These are phyloP conservation scores for Fraxinus excelsior DNA, from an alignment of 257 asterid species.

Conservation along the genomic window DNA sequence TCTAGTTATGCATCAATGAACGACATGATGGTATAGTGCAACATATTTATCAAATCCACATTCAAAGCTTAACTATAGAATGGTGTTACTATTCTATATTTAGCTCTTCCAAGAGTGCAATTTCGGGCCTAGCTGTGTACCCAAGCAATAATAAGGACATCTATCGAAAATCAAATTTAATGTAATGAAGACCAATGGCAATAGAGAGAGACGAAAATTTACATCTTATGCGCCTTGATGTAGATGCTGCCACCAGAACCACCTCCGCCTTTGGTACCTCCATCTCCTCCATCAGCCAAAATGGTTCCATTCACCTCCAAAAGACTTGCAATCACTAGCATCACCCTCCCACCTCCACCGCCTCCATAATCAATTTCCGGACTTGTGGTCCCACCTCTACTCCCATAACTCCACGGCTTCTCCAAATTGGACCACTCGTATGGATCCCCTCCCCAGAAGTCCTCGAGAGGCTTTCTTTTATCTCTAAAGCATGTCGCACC, in stretches of 20 bases:
- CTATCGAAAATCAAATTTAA: neutral
- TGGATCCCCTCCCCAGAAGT: constrained; percentile 99
- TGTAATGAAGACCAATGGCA: constrained; percentile 1
- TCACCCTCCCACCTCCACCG: constrained; percentile 94
- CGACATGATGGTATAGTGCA: neutral
- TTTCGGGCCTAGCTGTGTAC: neutral
- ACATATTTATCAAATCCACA: neutral
- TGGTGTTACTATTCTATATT: neutral
- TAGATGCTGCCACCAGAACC: constrained; percentile 98
- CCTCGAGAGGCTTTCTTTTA: constrained; percentile 70
- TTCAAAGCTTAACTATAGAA: constrained; percentile 18
- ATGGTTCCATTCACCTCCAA: constrained; percentile 88
- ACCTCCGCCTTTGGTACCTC: constrained; percentile 88
- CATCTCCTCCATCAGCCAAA: constrained; percentile 94
- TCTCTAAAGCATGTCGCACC: constrained; percentile 87
- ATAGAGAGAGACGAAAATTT: constrained; percentile 33
- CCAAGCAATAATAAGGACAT: neutral
- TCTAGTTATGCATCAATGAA: neutral
- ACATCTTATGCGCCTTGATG: constrained; percentile 83
- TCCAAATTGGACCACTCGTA: constrained; percentile 82
- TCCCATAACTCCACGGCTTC: constrained; percentile 84
- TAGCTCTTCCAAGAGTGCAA: neutral
- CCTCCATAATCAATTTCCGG: constrained; percentile 88
- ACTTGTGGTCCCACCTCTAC: constrained; percentile 89
- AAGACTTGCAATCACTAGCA: constrained; percentile 42